phyloP scores from a whole-genome alignment of 345 rosid genomes.

The Fremontodendron californicum region DNA sequence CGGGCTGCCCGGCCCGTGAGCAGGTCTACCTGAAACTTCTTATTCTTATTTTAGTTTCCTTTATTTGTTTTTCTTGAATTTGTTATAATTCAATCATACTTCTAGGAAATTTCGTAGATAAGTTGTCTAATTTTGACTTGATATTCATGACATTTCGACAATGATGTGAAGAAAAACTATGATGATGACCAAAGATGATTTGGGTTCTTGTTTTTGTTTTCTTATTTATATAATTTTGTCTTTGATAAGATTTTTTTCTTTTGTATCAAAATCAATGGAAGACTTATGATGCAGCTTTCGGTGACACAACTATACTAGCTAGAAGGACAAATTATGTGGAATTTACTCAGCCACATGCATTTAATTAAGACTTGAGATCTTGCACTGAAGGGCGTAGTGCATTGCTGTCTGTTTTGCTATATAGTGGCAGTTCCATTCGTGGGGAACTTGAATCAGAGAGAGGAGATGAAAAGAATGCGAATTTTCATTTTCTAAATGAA shows the following conservation, averaged over 20 bases:
- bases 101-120: neutral
- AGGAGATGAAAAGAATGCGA: too few species aligned
- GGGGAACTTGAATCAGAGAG: too few species aligned
- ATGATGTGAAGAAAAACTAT: neutral
- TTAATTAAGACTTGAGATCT: too few species aligned
- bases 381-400: too few species aligned
- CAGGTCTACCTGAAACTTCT: neutral
- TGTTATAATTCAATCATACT: neutral
- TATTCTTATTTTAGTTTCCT: neutral
- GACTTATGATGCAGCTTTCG: slow-evolving; percentile 42
- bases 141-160: neutral
- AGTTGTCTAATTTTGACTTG: too few species aligned
- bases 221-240: neutral
- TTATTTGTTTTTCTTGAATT: neutral
- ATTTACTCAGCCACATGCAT: too few species aligned
- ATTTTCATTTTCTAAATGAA: too few species aligned
- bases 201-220: neutral
- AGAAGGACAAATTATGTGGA: too few species aligned
- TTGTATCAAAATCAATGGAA: slow-evolving; percentile 5
- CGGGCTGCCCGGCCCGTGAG: too few species aligned
- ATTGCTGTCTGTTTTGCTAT: too few species aligned
- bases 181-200: neutral
- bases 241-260: neutral
- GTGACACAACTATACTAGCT: slow-evolving; percentile 47
- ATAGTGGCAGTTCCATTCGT: too few species aligned